Conservation (phyloP, 495 filamentous ascomycete species). For the Penicillium diatomitis region DNA sequence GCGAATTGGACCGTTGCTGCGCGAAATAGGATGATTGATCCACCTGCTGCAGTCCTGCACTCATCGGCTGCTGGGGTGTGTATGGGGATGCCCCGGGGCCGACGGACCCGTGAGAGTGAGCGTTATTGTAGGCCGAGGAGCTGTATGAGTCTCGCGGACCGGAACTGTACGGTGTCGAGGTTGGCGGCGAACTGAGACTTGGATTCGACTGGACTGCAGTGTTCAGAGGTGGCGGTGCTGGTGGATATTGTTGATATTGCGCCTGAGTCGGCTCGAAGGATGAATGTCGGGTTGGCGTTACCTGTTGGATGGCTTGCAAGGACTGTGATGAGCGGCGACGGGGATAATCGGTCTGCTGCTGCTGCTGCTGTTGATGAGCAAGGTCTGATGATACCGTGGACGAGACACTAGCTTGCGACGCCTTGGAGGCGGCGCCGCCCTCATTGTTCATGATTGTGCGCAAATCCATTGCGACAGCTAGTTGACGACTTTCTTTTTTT, state of each 20-base stretch:
- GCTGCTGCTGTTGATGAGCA: slow-evolving; percentile 24
- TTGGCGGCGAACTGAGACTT: slow-evolving; percentile 27
- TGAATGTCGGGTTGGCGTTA: slow-evolving; percentile 33
- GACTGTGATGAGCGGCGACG: slow-evolving; percentile 33
- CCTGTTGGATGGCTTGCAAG: slow-evolving; percentile 30
- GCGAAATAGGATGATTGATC: slow-evolving; percentile 33
- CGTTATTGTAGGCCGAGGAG: slow-evolving; percentile 20
- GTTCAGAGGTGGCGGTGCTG: slow-evolving; percentile 22
- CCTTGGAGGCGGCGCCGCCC: slow-evolving; percentile 27
- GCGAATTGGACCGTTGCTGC: slow-evolving; percentile 39
- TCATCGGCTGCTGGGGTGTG: slow-evolving; percentile 25
- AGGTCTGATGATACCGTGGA: slow-evolving; percentile 16
- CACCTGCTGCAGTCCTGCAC: slow-evolving; percentile 20
- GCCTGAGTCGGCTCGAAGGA: slow-evolving; percentile 35
- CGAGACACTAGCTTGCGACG: slow-evolving; percentile 17
- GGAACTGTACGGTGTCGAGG: slow-evolving; percentile 26
- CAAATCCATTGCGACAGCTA: slow-evolving; percentile 40
- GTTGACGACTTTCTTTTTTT: slow-evolving; percentile 1
- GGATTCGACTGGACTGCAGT: slow-evolving; percentile 24
- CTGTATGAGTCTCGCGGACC: slow-evolving; percentile 30
- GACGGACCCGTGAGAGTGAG: slow-evolving; percentile 21
- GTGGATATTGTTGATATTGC: slow-evolving; percentile 37
- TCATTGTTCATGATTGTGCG: slow-evolving; percentile 46
- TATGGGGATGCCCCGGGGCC: slow-evolving; percentile 26
- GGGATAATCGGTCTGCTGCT: slow-evolving; percentile 20